Evolutionary conservation across 2,329 filamentous ascomycete species (phyloP), one percentile per base, ranked within the genome.

Genomic region (Ophiosphaerella narmari): DNA sequence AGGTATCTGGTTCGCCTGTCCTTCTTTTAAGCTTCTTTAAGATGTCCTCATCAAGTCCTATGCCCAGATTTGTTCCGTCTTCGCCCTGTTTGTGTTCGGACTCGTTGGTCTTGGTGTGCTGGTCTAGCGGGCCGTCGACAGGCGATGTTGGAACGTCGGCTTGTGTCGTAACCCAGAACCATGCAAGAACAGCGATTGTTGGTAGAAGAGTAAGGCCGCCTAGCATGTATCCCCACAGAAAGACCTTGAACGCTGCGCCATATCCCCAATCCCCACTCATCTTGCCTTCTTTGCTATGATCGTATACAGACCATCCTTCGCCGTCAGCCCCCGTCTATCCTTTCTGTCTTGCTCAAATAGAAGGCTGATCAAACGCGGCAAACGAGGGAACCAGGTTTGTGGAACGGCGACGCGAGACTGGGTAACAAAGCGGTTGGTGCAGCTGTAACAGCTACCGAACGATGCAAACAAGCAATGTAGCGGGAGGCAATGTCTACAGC

Each of bases 1-100:
- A 90, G 35, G 91, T 89, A 67, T 95, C 90, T 31, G 85, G 80
- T 50, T 91, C 87, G 57, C 86, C 81, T 16, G 80, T 51, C 39
- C 54, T 55, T 13, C 50, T 53, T 44, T 66, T 66, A 23, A 66
- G 43, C 36, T 62, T 59, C 38, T 63, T 60, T 41, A 66, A 43
- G 36, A 63, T 64, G 16, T 61, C 53, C 23, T 63, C 57, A 29
- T 66, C 62, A 34, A 66, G 46, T 4, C 57, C 62, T 21, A 55
- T 29, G 3, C 61, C 62, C 24, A 62, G 43, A 21, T 50, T 59
- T 39, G 49, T 50, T 16, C 39, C 50, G 31, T 60, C 54, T 11
- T 50, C 50, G n/a, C 52, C 43, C 8, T 52, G 52, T 9, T 47
- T 53, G 34, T 46, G 52, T 24, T 46, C 40, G 6, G 53, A 57